Base-by-base conservation (phyloP, 768 basidiomycete species). In the Amanita fuliginea region DNA sequence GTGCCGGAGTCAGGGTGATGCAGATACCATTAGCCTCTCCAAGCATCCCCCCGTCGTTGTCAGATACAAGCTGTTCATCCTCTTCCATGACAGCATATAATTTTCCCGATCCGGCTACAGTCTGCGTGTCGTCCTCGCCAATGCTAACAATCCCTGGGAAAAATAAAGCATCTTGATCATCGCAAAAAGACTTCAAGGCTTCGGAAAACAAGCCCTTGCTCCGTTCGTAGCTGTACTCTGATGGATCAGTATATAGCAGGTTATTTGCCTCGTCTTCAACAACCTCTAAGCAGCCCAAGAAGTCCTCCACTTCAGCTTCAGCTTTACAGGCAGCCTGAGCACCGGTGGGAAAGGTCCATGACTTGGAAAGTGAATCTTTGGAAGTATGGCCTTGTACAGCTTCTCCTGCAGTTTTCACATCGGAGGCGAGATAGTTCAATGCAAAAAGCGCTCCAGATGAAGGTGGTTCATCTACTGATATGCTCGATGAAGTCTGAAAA, bases 231-330 rank as follows among this genome's bases (percentile, higher is more conserved):
- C 64, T 67, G 59, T 69, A 75, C 36, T 64, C 58, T 54, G 69
- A 65, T 40, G 68, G 67, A 42, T 59, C 61, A 59, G 67, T 62
- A 5, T 80, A 78, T 0, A 75, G 68, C 22, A 51, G 48, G 3
- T 55, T 58, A 24, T 53, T 52, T 24, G 67, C 64, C 24, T 57
- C 61, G 33, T 73, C 71, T 55, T 76, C 74, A n/a, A 64, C 60
- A 46, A 74, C 74, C 46, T 82, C 80, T 34, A 78, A 65, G 53
- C 86, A 90, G 37, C 76, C 80, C 56, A 90, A 90, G 73, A 90
- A 90, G 30, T 71, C 74, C 60, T 90, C 87, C 7, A 84, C 68
- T n/a, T 80, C 75, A 16, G 77, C 72, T 47, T 56, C 54, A 40
- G 60, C 62, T 5, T 53, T 49, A 8, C 62, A 61, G 1, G 64